These are phyloP conservation scores for Brassica nigra DNA, from an alignment of 345 rosid species.

Conservation along the genomic window DNA sequence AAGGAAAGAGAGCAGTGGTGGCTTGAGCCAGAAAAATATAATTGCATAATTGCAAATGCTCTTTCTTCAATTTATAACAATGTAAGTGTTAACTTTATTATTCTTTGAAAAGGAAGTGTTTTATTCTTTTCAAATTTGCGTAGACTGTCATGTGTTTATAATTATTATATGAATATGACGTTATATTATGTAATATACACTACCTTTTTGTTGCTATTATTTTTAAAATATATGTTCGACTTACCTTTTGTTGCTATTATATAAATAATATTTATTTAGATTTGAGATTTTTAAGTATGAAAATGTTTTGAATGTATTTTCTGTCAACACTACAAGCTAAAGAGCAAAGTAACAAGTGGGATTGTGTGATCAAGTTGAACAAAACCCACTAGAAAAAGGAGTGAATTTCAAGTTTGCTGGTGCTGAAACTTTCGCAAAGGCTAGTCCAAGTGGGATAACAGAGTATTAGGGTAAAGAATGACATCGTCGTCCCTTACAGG, in stretches of 20 bases:
- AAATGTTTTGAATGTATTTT: not conserved
- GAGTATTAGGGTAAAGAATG: not conserved
- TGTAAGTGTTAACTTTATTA: slow-evolving; percentile 32
- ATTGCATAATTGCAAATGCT: not conserved
- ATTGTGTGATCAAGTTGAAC: not conserved
- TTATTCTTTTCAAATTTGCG: slow-evolving; percentile 38
- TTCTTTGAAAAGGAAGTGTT: slow-evolving; percentile 35
- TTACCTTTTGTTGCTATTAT: not conserved
- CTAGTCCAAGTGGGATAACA: not conserved
- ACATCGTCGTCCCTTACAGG: not conserved
- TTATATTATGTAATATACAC: not conserved
- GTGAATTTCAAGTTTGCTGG: not conserved
- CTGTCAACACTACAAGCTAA: not conserved
- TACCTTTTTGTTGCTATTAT: not conserved
- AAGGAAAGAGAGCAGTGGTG: slow-evolving; percentile 39
- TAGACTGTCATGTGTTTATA: slow-evolving; percentile 38
- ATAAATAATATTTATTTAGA: not conserved
- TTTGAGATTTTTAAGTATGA: not conserved
- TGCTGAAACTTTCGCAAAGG: not conserved
- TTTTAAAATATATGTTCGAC: not conserved
- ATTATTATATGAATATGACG: slow-evolving; percentile 26
- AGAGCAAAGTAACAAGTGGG: not conserved
- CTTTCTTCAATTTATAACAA: slow-evolving; percentile 13
- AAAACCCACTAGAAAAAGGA: not conserved
- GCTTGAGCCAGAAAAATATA: slow-evolving; percentile 23